Conservation (phyloP, 768 basidiomycete species). For the Suillus discolor region DNA sequence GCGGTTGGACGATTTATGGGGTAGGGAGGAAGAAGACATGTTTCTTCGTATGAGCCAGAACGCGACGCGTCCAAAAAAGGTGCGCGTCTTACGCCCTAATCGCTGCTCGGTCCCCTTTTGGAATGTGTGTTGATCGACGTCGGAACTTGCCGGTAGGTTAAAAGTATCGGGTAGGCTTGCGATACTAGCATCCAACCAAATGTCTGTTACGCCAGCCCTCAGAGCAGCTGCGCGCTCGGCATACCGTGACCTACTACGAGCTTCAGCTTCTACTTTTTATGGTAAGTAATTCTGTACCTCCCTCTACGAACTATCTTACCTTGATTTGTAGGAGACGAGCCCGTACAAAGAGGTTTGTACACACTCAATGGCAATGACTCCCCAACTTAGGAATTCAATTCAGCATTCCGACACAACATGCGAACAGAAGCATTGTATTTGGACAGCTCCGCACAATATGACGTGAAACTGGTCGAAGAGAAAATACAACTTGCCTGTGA, state of each 20-base stretch:
- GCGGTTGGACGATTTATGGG: conserved; percentile 32
- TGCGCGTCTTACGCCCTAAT: conserved; percentile 40
- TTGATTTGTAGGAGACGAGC: conserved; percentile 51
- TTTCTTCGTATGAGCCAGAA: conserved; percentile 23
- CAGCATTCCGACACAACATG: conserved; percentile 78
- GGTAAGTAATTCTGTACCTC: conserved; percentile 39
- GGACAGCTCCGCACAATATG: conserved; percentile 41
- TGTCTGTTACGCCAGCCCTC: conserved; percentile 60
- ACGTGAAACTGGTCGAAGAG: conserved; percentile 51
- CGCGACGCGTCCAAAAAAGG: conserved; percentile 40
- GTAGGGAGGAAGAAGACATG: conserved; percentile 32
- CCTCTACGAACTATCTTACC: not conserved
- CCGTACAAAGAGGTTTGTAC: conserved; percentile 52
- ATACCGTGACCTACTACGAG: conserved; percentile 71
- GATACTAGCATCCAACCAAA: not conserved
- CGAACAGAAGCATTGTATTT: conserved; percentile 52
- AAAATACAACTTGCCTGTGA: conserved; percentile 66
- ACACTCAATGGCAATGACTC: not conserved
- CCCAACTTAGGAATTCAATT: not conserved
- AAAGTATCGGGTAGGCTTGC: conserved; percentile 9
- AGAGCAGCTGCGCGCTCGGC: conserved; percentile 70
- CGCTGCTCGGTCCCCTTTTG: conserved; percentile 20
- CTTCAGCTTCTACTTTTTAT: conserved; percentile 65
- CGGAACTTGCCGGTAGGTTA: conserved; percentile 17
- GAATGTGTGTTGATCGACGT: conserved; percentile 33